These are phyloP conservation scores for Euphorbia tirucalli DNA, from an alignment of 345 rosid genomes.

Conservation along the genomic window DNA sequence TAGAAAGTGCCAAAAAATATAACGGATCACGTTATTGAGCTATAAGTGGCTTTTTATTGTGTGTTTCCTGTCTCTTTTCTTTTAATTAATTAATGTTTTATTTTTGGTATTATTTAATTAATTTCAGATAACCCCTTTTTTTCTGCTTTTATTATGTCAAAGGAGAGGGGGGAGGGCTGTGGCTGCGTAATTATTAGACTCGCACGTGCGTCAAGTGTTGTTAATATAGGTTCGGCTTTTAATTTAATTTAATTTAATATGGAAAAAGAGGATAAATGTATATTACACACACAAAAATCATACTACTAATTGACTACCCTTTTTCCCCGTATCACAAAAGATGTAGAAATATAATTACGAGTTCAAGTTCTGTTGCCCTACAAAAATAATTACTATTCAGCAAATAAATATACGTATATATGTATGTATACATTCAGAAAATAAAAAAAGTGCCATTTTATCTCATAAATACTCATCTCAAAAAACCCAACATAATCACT, in stretches of 20 bases:
- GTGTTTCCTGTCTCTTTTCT: not conserved
- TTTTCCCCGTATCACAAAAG: not conserved
- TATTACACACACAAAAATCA: not conserved
- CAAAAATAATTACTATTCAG: no score
- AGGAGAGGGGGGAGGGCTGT: conserved; percentile 27
- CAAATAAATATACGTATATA: no score
- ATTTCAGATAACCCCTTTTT: not conserved
- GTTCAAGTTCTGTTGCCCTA: no score
- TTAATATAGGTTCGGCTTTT: not conserved
- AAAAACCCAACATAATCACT: no score
- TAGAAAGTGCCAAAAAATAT: conserved; percentile 36
- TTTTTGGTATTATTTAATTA: conserved; percentile 1
- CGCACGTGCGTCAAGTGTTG: conserved; percentile 47
- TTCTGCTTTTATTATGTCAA: conserved; percentile 1
- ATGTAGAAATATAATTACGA: no score
- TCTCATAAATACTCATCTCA: no score
- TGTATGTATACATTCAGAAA: no score
- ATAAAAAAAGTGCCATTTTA: no score
- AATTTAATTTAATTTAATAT: not conserved
- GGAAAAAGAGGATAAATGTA: not conserved
- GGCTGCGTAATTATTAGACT: conserved; percentile 52
- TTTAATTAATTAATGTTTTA: not conserved
- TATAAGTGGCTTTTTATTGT: conserved; percentile 30
- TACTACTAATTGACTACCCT: no score
- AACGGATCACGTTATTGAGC: conserved; percentile 71